Conservation (phyloP, 495 filamentous ascomycete species). For the Rhizodiscina lignyota region DNA sequence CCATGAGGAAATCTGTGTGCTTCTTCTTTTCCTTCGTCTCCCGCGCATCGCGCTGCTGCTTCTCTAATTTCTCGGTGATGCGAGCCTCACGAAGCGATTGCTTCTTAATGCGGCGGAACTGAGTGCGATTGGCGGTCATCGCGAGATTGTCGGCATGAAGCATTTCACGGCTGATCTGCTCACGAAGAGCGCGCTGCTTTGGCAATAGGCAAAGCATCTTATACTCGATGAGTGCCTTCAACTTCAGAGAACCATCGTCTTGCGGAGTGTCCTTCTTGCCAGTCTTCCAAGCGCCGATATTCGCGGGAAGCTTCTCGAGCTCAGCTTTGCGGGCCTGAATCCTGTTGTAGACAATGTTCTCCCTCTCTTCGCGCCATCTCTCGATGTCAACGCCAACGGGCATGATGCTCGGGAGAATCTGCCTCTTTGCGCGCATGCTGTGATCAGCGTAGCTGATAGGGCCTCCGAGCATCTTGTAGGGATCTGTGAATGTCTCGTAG, state of each 20-base stretch:
- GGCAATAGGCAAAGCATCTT: slow-evolving; percentile 68
- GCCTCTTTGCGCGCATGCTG: slow-evolving; percentile 47
- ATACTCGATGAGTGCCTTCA: slow-evolving; percentile 82
- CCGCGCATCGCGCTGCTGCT: slow-evolving; percentile 89
- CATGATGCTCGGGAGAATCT: slow-evolving; percentile 71
- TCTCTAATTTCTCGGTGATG: slow-evolving; percentile 95
- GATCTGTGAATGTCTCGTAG: slow-evolving; percentile 50
- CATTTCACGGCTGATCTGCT: slow-evolving; percentile 75
- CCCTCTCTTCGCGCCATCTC: slow-evolving; percentile 64
- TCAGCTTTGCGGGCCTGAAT: slow-evolving; percentile 70
- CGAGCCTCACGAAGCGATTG: slow-evolving; percentile 89
- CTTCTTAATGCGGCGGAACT: slow-evolving; percentile 90
- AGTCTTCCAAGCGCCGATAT: slow-evolving; percentile 69
- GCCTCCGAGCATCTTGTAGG: slow-evolving; percentile 38
- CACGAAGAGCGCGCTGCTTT: slow-evolving; percentile 71
- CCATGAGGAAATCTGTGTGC: slow-evolving; percentile 71
- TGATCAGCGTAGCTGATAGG: slow-evolving; percentile 70
- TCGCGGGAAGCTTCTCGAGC: slow-evolving; percentile 64
- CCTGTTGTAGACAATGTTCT: slow-evolving; percentile 75
- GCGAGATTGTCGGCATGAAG: slow-evolving; percentile 85
- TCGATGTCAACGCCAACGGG: slow-evolving; percentile 77
- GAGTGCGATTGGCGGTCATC: slow-evolving; percentile 80
- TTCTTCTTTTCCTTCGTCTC: slow-evolving; percentile 92
- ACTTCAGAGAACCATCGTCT: slow-evolving; percentile 67
- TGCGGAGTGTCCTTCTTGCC: slow-evolving; percentile 44